These are phyloP conservation scores for Alternaria arborescens DNA, from an alignment of 2,329 filamentous ascomycete species.

Conservation along the genomic window DNA sequence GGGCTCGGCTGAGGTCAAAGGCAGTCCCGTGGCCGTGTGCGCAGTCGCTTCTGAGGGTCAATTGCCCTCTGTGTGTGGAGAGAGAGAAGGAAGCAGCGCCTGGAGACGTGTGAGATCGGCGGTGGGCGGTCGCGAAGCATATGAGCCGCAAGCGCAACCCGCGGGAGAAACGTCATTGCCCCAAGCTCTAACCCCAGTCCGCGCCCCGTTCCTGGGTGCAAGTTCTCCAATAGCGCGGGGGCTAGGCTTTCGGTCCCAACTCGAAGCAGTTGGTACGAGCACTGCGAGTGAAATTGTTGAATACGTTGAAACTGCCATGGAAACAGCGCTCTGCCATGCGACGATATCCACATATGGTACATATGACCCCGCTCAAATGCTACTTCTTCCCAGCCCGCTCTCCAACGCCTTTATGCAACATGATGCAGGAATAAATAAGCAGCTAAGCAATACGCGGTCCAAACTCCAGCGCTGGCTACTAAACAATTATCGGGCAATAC, in stretches of 20 bases:
- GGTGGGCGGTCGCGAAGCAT: conserved; percentile 31
- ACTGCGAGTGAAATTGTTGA: conserved; percentile 12
- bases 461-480: conserved; percentile 48
- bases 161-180: conserved; percentile 34
- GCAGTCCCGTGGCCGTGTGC: conserved; percentile 12
- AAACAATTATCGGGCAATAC: conserved; percentile 34
- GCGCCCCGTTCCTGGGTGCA: conserved; percentile 16
- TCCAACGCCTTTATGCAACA: conserved; percentile 33
- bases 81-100: conserved; percentile 25
- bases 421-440: conserved; percentile 31
- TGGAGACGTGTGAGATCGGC: conserved; percentile 32
- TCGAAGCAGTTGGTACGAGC: conserved; percentile 12
- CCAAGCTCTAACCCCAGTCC: conserved; percentile 24
- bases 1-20: conserved; percentile 17
- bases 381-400: conserved; percentile 18
- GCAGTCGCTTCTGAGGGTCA: conserved; percentile 28
- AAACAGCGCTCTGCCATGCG: conserved; percentile 18
- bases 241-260: conserved; percentile 16
- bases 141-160: conserved; percentile 28
- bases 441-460: conserved; percentile 32
- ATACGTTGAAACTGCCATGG: conserved; percentile 18
- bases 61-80: conserved; percentile 29
- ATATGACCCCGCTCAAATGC: conserved; percentile 30
- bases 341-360: conserved; percentile 32
- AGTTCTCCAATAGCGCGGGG: conserved; percentile 19